phyloP scores from a whole-genome alignment of 2,329 filamentous ascomycete genomes.

The Penicillium brevicompactum region DNA sequence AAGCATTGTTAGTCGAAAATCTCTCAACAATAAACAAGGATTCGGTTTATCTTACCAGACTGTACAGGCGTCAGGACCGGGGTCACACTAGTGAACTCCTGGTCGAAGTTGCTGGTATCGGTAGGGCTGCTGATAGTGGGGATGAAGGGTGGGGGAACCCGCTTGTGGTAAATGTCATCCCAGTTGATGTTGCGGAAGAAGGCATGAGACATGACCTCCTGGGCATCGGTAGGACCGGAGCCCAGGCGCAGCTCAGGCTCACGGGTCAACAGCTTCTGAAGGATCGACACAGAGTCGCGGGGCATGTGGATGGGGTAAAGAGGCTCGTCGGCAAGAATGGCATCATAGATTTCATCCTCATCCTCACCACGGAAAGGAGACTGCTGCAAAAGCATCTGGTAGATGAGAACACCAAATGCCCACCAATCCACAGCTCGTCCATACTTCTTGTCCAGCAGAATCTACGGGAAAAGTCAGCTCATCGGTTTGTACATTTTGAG shows the following conservation, averaged over 20 bases:
- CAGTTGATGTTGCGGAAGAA: slow-evolving; percentile 98
- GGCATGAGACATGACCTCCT: slow-evolving; percentile 98
- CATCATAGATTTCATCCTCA: slow-evolving; percentile 98
- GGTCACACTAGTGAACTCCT: slow-evolving; percentile 97
- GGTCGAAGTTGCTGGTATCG: slow-evolving; percentile 99
- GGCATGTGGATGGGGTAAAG: slow-evolving; percentile 99
- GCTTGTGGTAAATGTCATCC: slow-evolving; percentile 98
- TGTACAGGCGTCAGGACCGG: slow-evolving; percentile 96
- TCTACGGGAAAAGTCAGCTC: slow-evolving; percentile 55
- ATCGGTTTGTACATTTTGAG: not conserved
- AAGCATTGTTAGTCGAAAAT: slow-evolving; percentile 15
- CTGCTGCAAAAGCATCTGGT: slow-evolving; percentile 99
- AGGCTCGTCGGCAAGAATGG: slow-evolving; percentile 94
- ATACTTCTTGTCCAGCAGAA: slow-evolving; percentile 97
- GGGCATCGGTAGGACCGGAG: slow-evolving; percentile 92
- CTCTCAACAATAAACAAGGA: not conserved
- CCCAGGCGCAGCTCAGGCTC: slow-evolving; percentile 92
- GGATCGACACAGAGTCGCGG: slow-evolving; percentile 91
- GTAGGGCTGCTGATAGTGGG: slow-evolving; percentile 88
- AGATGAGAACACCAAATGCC: slow-evolving; percentile 98
- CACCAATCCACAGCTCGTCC: slow-evolving; percentile 98
- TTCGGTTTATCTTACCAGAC: slow-evolving; percentile 69
- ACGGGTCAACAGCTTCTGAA: slow-evolving; percentile 94
- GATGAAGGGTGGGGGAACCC: slow-evolving; percentile 83
- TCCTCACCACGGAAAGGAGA: slow-evolving; percentile 98